Base-by-base conservation (phyloP, 2,329 filamentous ascomycete genomes). In the Aspergillus quadrilineatus region DNA sequence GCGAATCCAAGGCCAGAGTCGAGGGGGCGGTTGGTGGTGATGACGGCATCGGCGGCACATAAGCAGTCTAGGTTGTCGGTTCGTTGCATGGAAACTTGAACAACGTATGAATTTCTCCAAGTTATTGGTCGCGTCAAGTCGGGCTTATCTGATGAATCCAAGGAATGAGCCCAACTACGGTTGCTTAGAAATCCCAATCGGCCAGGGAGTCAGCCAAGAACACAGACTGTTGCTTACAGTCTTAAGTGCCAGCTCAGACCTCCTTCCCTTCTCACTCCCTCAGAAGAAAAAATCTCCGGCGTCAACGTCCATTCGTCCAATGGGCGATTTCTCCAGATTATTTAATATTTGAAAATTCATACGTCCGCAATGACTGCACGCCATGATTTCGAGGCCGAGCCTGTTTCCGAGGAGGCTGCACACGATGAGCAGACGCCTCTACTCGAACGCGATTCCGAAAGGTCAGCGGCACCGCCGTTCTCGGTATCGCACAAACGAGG, bases 341-440 rank as follows among this genome's bases (percentile, higher is more conserved):
- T 29, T 34, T 7, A n/a, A 6, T 17, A 30, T 29, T 22, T 44
- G 32, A 15, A 6, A 30, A 34, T 36, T 32, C 9, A 39, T 14
- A 22, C 22, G 6, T 37, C 15, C 41, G 34, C 29, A 10, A 63
- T 62, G 60, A 41, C 50, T 46, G 32, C 42, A 26, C 45, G 36
- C 41, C 56, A 15, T 12, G 41, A 43, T 14, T n/a, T 41, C 42
- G 49, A 52, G 5, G 28, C 34, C 6, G 55, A 53, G 30, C 50
- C 55, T 12, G 36, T 22, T n/a, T 30, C 41, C 29, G 34, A 53
- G n/a, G 57, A 56, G 10, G 46, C 50, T 26, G 39, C 50, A n/a
- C 48, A 52, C 30, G 55, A 59, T 12, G 62, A 64, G 55, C 55
- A 55, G 29, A 61, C 59, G n/a, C 59, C 61, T 45, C 49, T 63